Percentiles rank a stretch among this genome's conserved stretches.
These are phyloP conservation scores for Aspergillus ochraceoroseus DNA, from an alignment of 2,329 filamentous ascomycete species.

Conservation along the genomic window DNA sequence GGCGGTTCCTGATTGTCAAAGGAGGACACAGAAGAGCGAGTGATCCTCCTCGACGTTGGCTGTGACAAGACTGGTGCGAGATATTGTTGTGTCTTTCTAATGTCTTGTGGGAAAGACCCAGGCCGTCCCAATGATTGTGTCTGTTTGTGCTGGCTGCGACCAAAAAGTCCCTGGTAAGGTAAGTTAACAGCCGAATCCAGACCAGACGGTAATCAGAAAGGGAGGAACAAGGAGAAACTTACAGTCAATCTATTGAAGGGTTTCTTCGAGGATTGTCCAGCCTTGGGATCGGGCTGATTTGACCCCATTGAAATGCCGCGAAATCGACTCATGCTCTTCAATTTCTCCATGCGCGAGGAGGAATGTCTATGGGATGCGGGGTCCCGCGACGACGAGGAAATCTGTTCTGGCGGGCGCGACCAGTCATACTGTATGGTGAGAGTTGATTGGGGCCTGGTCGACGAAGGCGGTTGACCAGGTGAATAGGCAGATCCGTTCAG, in stretches of 20 bases:
- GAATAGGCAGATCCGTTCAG: too few relatives aligned
- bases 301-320: conserved; percentile 26
- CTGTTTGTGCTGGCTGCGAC: conserved; percentile 8
- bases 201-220: not conserved
- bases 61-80: conserved; percentile 6
- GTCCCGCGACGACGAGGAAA: conserved; percentile 10
- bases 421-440: conserved; percentile 8
- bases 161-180: conserved; percentile 18
- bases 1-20: conserved; percentile 8
- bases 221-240: conserved; percentile 5
- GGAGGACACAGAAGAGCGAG: conserved; percentile 10
- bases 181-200: not conserved
- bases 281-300: conserved; percentile 18
- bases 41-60: conserved; percentile 7
- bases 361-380: conserved; percentile 14
- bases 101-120: conserved; percentile 2
- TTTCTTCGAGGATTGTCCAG: conserved; percentile 17
- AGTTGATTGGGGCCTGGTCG: conserved; percentile 1
- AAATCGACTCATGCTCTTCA: conserved; percentile 28
- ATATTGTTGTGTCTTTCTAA: conserved; percentile 1
- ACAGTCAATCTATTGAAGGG: conserved; percentile 18
- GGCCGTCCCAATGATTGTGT: conserved; percentile 1
- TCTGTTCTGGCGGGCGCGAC: conserved; percentile 10
- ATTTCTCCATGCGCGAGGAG: conserved; percentile 24
- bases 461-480: conserved; percentile 1